Conservation (phyloP, 2,329 filamentous ascomycete species). For the Monosporascus cannonballus region DNA sequence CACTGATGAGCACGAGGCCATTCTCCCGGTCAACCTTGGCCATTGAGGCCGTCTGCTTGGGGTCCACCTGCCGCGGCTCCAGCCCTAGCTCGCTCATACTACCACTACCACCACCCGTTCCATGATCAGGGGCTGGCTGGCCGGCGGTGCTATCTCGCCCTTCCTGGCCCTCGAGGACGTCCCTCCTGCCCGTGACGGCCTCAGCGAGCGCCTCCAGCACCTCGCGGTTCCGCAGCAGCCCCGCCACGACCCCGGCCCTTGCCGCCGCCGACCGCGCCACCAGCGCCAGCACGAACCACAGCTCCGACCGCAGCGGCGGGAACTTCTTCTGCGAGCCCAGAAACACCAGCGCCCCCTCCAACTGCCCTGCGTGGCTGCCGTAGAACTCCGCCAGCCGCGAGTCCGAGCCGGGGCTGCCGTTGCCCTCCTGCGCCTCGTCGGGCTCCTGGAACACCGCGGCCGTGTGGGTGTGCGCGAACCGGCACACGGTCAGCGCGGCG, state of each 20-base stretch:
- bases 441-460: slow-evolving; percentile 17
- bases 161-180: slow-evolving; percentile 6
- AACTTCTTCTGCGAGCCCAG: slow-evolving; percentile 53
- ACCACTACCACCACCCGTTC: background rate
- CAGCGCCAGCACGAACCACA: slow-evolving; percentile 57
- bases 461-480: slow-evolving; percentile 43
- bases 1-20: slow-evolving; percentile 50
- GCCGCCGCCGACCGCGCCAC: slow-evolving; percentile 48
- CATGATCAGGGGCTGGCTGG: too few species aligned
- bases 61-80: slow-evolving; percentile 42
- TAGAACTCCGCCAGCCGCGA: slow-evolving; percentile 37
- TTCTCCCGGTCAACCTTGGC: slow-evolving; percentile 54
- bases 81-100: slow-evolving; percentile 21
- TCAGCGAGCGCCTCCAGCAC: slow-evolving; percentile 39
- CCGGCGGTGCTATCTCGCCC: background rate
- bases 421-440: background rate
- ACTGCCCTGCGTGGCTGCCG: slow-evolving; percentile 29
- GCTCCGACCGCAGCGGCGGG: slow-evolving; percentile 52
- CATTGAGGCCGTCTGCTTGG: slow-evolving; percentile 38
- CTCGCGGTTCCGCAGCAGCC: slow-evolving; percentile 35
- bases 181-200: slow-evolving; percentile 41
- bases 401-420: background rate
- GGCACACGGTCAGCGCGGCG: slow-evolving; percentile 45
- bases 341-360: slow-evolving; percentile 40
- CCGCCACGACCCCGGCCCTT: slow-evolving; percentile 40